Evolutionary conservation across 1,284 basidiomycete species (phyloP).

Genomic region (Fomitopsis schrenkii): DNA sequence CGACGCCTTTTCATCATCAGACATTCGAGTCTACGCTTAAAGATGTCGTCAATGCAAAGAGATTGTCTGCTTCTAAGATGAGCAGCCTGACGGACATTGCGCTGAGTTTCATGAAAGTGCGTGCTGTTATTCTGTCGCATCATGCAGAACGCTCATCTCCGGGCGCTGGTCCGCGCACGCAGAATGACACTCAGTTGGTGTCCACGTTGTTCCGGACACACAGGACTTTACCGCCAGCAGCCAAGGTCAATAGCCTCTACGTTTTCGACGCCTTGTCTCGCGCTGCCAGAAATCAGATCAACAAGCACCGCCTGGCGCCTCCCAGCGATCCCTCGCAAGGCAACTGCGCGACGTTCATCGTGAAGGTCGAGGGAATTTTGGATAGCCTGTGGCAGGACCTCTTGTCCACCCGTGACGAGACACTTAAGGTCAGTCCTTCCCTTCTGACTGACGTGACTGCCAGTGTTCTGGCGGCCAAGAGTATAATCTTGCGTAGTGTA

Average conservation of each 20-base stretch:
- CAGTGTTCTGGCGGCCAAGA: too few species aligned
- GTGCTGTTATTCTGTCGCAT: constrained; percentile 19
- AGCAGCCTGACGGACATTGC: constrained; percentile 68
- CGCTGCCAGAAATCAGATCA: constrained; percentile 67
- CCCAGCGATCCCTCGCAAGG: constrained; percentile 52
- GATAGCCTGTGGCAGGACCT: constrained; percentile 84
- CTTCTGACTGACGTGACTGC: constrained; percentile 9
- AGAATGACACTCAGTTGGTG: constrained; percentile 84
- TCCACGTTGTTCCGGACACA: constrained; percentile 83
- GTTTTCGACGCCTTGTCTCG: constrained; percentile 87
- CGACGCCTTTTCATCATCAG: constrained; percentile 34
- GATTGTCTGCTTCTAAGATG: constrained; percentile 84
- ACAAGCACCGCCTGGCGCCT: constrained; percentile 55
- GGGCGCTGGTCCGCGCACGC: neutral
- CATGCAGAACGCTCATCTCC: neutral
- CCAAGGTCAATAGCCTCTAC: constrained; percentile 84
- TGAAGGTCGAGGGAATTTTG: constrained; percentile 82
- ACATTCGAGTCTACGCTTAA: constrained; percentile 77
- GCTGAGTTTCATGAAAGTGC: constrained; percentile 69
- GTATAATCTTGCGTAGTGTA: neutral
- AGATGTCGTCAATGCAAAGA: constrained; percentile 75
- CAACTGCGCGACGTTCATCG: constrained; percentile 77
- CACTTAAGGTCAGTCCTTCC: constrained; percentile 75
- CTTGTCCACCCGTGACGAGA: constrained; percentile 53
- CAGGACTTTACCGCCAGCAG: constrained; percentile 59